Evolutionary conservation across 1,139 yeast species (phyloP).

Genomic region (Kodamaea plutei): DNA sequence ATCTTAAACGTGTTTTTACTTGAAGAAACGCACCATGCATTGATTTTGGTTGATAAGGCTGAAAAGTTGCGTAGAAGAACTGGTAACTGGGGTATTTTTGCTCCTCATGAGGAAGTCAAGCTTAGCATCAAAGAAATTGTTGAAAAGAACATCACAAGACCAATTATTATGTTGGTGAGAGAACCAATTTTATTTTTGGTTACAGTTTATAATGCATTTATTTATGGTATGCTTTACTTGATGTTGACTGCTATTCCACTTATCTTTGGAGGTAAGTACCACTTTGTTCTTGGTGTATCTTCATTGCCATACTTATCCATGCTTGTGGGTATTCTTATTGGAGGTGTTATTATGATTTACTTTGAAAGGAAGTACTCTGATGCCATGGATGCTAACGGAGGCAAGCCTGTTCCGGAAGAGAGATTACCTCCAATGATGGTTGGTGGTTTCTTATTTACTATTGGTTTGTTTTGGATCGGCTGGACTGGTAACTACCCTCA

Average conservation of each 20-base stretch:
- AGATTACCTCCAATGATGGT: conserved; percentile 72
- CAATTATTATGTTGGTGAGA: conserved; percentile 58
- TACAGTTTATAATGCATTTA: conserved; percentile 74
- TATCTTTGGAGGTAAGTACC: conserved; percentile 61
- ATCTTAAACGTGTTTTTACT: conserved; percentile 27
- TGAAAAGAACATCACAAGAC: conserved; percentile 68
- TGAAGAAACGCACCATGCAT: conserved; percentile 49
- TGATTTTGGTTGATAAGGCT: conserved; percentile 59
- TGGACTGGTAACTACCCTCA: conserved; percentile 78
- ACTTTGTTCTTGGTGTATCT: conserved; percentile 49
- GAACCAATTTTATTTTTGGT: conserved; percentile 73
- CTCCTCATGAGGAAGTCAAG: conserved; percentile 73
- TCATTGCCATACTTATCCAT: conserved; percentile 62
- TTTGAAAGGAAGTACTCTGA: conserved; percentile 26
- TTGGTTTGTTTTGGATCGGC: conserved; percentile 79
- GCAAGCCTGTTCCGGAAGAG: conserved; percentile 71
- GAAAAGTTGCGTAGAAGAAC: conserved; percentile 52
- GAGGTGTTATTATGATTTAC: conserved; percentile 41
- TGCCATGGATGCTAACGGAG: conserved; percentile 44
- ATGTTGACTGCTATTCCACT: conserved; percentile 78
- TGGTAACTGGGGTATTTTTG: conserved; percentile 75
- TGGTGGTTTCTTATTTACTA: conserved; percentile 66
- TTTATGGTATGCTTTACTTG: conserved; percentile 77
- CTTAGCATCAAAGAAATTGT: conserved; percentile 60
- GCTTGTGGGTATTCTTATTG: conserved; percentile 56